A percentile compares a stretch with the other conserved stretches of the same genome.
These are phyloP conservation scores for Kondoa malvinella DNA, from an alignment of 768 basidiomycete species.

Conservation along the genomic window DNA sequence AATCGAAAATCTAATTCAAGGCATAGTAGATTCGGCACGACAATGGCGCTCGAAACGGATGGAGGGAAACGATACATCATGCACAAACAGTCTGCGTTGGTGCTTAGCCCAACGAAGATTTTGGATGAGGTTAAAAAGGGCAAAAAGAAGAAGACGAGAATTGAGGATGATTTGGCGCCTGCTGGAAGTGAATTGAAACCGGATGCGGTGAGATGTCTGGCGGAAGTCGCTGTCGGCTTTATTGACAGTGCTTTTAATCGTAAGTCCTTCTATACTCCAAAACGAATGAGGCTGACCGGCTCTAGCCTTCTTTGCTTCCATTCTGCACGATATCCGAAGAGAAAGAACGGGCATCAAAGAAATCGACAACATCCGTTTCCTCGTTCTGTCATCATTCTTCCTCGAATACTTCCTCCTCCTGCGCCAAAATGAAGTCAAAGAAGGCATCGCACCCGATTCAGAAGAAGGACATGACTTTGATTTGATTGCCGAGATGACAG, in stretches of 20 bases:
- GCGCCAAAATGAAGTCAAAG: slow-evolving; percentile 38
- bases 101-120: slow-evolving; percentile 47
- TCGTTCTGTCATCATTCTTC: slow-evolving; percentile 79
- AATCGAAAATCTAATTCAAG: slow-evolving; percentile 50
- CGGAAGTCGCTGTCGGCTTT: slow-evolving; percentile 54
- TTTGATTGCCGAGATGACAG: slow-evolving; percentile 65
- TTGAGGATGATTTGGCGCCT: slow-evolving; percentile 31
- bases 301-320: slow-evolving; percentile 69
- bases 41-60: slow-evolving; percentile 56
- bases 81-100: slow-evolving; percentile 69
- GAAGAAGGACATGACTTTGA: slow-evolving; percentile 29
- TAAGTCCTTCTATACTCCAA: slow-evolving; percentile 35
- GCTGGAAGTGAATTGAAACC: slow-evolving; percentile 27
- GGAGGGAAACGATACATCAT: slow-evolving; percentile 38
- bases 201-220: slow-evolving; percentile 38
- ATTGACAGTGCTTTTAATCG: slow-evolving; percentile 74
- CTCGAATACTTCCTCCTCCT: slow-evolving; percentile 63
- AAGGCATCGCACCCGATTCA: slow-evolving; percentile 20
- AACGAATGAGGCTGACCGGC: slow-evolving; percentile 20
- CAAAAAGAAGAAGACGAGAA: slow-evolving; percentile 39
- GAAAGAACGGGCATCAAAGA: slow-evolving; percentile 85
- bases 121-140: slow-evolving; percentile 55
- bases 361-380: slow-evolving; percentile 74
- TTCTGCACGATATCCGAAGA: slow-evolving; percentile 83
- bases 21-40: slow-evolving; percentile 93